Evolutionary conservation across 345 rosid species (phyloP).

Genomic region (Luvunga scandens): DNA sequence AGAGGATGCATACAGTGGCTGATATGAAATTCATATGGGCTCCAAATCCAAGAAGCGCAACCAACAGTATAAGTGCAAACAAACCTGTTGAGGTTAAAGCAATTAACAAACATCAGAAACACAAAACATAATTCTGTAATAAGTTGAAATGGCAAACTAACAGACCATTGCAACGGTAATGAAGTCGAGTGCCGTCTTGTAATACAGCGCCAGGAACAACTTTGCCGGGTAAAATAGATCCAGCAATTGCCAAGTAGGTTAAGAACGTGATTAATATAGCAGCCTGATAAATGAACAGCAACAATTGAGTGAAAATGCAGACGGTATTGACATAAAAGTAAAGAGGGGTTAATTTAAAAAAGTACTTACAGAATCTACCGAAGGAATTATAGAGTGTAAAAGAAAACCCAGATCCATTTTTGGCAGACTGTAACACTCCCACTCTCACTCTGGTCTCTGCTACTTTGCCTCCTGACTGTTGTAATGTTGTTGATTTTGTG

Average conservation of each 20-base stretch:
- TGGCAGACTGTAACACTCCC: neutral
- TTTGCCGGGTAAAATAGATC: slow-evolving; percentile 8
- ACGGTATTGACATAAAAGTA: neutral
- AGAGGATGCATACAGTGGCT: neutral
- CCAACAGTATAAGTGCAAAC: neutral
- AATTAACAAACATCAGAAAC: neutral
- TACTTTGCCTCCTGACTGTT: neutral
- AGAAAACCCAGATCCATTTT: slow-evolving; percentile 5
- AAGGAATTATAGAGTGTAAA: neutral
- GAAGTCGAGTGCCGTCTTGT: slow-evolving; percentile 9
- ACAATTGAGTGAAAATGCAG: neutral
- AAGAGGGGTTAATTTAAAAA: neutral
- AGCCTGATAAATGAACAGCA: neutral
- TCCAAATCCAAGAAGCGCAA: slow-evolving; percentile 4
- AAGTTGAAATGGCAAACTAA: neutral
- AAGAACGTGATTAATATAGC: neutral
- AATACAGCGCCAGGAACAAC: slow-evolving; percentile 3
- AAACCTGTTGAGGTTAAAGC: neutral
- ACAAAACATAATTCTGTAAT: neutral
- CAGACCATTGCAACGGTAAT: slow-evolving; percentile 12
- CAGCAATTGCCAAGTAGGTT: slow-evolving; percentile 11
- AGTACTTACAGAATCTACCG: slow-evolving; percentile 8
- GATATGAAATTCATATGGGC: slow-evolving; percentile 1
- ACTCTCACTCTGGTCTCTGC: neutral
- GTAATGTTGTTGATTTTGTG: neutral